These are phyloP conservation scores for Ceratobasidium theobromae DNA, from an alignment of 1,284 basidiomycete species.

Conservation along the genomic window DNA sequence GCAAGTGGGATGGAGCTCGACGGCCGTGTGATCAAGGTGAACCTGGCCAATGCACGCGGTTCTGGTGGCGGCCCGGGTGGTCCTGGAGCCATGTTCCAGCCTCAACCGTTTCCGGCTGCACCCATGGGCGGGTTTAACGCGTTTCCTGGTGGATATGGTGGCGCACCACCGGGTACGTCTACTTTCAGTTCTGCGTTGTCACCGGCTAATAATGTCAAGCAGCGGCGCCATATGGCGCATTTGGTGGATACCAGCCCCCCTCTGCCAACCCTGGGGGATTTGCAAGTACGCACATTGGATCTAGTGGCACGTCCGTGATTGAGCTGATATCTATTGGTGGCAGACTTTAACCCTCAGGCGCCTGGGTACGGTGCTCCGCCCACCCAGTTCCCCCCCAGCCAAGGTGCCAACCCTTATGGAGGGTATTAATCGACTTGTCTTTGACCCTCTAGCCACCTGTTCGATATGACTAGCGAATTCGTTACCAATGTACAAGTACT, in stretches of 20 bases:
- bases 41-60: conserved; percentile 74
- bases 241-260: conserved; percentile 16
- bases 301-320: too few relatives aligned
- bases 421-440: neutral
- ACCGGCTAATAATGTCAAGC: too few relatives aligned
- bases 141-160: neutral
- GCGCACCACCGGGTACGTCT: too few relatives aligned
- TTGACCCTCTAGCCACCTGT: neutral
- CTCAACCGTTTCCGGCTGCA: too few relatives aligned
- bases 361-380: neutral
- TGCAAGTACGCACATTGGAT: neutral
- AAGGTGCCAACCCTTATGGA: conserved; percentile 6
- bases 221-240: neutral
- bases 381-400: conserved; percentile 20
- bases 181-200: too few relatives aligned
- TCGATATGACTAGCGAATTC: too few relatives aligned
- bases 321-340: too few relatives aligned
- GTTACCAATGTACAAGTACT: too few relatives aligned
- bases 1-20: conserved; percentile 94
- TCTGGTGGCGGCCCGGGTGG: conserved; percentile 38
- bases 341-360: neutral
- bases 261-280: neutral
- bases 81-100: neutral
- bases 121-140: too few relatives aligned
- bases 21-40: conserved; percentile 90